These are phyloP conservation scores for Ganoderma sinense DNA, from an alignment of 1,284 basidiomycete species.

Conservation along the genomic window DNA sequence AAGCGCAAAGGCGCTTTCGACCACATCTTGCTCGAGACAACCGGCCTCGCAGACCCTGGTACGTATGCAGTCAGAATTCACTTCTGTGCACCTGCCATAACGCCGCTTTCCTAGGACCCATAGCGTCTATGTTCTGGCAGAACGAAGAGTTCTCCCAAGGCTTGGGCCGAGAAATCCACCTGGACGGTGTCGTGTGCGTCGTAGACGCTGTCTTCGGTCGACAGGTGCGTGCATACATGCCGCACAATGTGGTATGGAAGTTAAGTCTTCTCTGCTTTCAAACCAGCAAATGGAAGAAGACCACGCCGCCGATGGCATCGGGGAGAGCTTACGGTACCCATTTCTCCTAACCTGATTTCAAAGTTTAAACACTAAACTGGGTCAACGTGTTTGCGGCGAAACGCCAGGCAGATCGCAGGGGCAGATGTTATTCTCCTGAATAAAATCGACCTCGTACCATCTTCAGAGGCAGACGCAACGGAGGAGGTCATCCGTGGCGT, in stretches of 20 bases:
- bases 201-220: slow-evolving; percentile 89
- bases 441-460: slow-evolving; percentile 80
- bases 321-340: slow-evolving; percentile 78
- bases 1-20: slow-evolving; percentile 85
- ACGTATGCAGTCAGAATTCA: not conserved
- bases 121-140: slow-evolving; percentile 90
- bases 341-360: slow-evolving; percentile 22
- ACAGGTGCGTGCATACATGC: slow-evolving; percentile 54
- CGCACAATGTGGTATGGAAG: not conserved
- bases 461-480: slow-evolving; percentile 49
- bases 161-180: slow-evolving; percentile 72
- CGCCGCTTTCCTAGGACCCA: slow-evolving; percentile 63
- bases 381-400: not conserved
- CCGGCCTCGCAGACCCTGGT: slow-evolving; percentile 94
- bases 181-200: slow-evolving; percentile 92
- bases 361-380: slow-evolving; percentile 1
- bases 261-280: not conserved
- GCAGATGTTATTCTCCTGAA: slow-evolving; percentile 92
- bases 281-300: slow-evolving; percentile 86
- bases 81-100: not conserved
- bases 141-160: slow-evolving; percentile 88
- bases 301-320: slow-evolving; percentile 67
- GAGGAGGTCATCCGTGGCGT: slow-evolving; percentile 71
- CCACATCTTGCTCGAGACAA: slow-evolving; percentile 93
- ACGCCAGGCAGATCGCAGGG: slow-evolving; percentile 83